These are phyloP conservation scores for Anaeramoeba flamelloides DNA, from an alignment of 78 protist genomes.

Conservation along the genomic window DNA sequence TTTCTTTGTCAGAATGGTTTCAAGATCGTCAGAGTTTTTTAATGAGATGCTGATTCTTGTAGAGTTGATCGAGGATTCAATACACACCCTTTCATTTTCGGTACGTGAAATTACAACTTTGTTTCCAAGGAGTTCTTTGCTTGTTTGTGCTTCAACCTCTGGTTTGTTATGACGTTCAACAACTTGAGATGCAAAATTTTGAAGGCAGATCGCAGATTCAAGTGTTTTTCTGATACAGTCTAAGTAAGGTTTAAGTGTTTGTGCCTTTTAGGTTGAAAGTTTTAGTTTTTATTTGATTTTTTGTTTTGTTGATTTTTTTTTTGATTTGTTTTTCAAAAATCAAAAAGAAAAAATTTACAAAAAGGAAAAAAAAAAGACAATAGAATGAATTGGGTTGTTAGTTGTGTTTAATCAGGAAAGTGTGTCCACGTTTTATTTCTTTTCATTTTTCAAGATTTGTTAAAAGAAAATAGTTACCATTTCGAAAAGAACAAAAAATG, in stretches of 20 bases:
- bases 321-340: too few species aligned
- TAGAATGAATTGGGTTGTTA: too few species aligned
- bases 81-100: slow-evolving; percentile 61
- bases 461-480: too few species aligned
- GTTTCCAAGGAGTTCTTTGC: slow-evolving; percentile 57
- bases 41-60: slow-evolving; percentile 74
- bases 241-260: slow-evolving; percentile 69
- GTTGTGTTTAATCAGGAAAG: too few species aligned
- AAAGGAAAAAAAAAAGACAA: too few species aligned
- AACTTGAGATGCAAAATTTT: slow-evolving; percentile 74
- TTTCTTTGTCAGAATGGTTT: slow-evolving; percentile 57
- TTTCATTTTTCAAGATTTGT: too few species aligned
- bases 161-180: slow-evolving; percentile 99
- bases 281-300: too few species aligned
- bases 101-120: slow-evolving; percentile 71
- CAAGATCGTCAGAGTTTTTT: slow-evolving; percentile 78
- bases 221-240: slow-evolving; percentile 62
- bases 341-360: too few species aligned
- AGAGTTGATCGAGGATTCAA: slow-evolving; percentile 90
- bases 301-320: too few species aligned
- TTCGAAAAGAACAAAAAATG: too few species aligned
- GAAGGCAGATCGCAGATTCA: slow-evolving; percentile 78
- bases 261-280: too few species aligned
- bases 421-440: too few species aligned
- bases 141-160: slow-evolving; percentile 80